Conservation (phyloP, 2,329 filamentous ascomycete genomes). For the Bipolaris bicolor region DNA sequence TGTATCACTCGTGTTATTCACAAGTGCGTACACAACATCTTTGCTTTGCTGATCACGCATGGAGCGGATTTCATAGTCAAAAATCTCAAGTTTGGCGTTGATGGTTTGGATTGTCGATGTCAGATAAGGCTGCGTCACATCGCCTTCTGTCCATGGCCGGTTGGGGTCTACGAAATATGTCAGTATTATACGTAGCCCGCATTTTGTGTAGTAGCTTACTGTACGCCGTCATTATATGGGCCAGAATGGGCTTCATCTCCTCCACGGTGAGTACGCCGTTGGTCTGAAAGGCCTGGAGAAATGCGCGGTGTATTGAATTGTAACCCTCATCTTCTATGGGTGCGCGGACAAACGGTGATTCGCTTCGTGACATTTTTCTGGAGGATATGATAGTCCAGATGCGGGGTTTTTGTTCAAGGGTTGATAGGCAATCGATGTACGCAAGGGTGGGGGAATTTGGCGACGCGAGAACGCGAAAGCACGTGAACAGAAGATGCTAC, state of each 20-base stretch:
- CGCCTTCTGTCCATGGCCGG: constrained; percentile 59
- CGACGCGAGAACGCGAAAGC: constrained; percentile 28
- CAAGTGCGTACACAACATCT: constrained; percentile 76
- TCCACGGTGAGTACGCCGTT: constrained; percentile 77
- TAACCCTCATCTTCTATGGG: constrained; percentile 25
- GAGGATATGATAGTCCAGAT: neutral
- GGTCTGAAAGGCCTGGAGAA: constrained; percentile 86
- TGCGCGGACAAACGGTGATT: constrained; percentile 22
- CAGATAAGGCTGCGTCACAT: constrained; percentile 73
- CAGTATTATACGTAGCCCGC: neutral
- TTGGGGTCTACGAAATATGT: constrained; percentile 41
- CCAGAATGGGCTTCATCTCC: constrained; percentile 75
- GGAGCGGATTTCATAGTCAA: constrained; percentile 87
- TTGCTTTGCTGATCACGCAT: constrained; percentile 70
- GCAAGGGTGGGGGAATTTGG: constrained; percentile 12
- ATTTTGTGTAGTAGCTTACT: constrained; percentile 41
- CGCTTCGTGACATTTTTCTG: constrained; percentile 22
- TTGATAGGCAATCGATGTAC: neutral
- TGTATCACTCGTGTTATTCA: constrained; percentile 86
- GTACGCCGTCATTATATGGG: constrained; percentile 71
- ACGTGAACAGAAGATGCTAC: constrained; percentile 16
- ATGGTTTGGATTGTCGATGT: constrained; percentile 71
- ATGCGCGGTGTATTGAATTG: constrained; percentile 75
- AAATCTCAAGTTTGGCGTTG: constrained; percentile 73
- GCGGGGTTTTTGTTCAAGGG: neutral